A percentile compares a stretch with the other conserved stretches of the same genome.
These are phyloP conservation scores for Raffaelea deltoideospora DNA, from an alignment of 2,329 filamentous ascomycete species.

Conservation along the genomic window DNA sequence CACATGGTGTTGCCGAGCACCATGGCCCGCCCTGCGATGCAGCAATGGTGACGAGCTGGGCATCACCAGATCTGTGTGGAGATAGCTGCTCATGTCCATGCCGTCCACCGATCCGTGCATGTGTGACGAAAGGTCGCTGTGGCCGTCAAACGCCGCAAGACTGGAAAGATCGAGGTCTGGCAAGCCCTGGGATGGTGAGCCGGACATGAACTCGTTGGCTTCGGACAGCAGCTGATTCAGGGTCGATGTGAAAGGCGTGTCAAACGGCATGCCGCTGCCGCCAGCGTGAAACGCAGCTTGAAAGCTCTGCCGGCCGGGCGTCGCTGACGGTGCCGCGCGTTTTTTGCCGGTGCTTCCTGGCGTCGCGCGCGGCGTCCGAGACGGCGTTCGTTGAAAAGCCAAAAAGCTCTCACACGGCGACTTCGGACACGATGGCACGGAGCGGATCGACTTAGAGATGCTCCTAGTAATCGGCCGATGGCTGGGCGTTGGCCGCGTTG, in stretches of 20 bases:
- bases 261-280: constrained; percentile 19
- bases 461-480: constrained; percentile 47
- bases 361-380: constrained; percentile 16
- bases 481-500: constrained; percentile 44
- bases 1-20: constrained; percentile 4
- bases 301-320: constrained; percentile 9
- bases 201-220: constrained; percentile 27
- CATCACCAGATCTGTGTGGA: constrained; percentile 31
- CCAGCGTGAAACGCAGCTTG: constrained; percentile 19
- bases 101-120: constrained; percentile 10
- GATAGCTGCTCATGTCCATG: constrained; percentile 31
- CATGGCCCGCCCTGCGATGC: constrained; percentile 8
- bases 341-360: constrained; percentile 20
- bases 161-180: constrained; percentile 27
- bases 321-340: constrained; percentile 17
- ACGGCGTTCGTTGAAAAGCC: constrained; percentile 25
- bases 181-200: constrained; percentile 20
- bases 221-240: constrained; percentile 50
- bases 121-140: constrained; percentile 15
- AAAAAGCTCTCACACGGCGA: constrained; percentile 27
- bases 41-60: constrained; percentile 31
- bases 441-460: constrained; percentile 40
- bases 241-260: constrained; percentile 46
- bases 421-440: constrained; percentile 22
- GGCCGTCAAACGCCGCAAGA: constrained; percentile 24